phyloP scores from a whole-genome alignment of 2,329 filamentous ascomycete genomes.

The Decorospora gaudefroyi region DNA sequence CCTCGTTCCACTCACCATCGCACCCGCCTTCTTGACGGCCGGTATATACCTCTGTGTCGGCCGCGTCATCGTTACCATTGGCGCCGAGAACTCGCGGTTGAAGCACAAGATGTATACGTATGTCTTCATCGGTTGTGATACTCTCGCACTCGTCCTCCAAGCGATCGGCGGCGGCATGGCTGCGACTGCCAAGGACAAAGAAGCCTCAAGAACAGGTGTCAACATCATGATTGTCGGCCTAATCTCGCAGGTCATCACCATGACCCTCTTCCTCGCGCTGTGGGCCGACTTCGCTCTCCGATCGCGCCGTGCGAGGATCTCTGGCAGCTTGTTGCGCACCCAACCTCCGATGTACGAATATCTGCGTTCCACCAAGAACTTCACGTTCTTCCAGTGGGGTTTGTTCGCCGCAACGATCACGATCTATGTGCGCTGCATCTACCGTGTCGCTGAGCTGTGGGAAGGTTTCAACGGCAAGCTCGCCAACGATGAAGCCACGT shows the following conservation, averaged over 20 bases:
- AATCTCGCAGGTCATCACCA: conserved; percentile 58
- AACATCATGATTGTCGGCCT: conserved; percentile 62
- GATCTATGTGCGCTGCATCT: conserved; percentile 54
- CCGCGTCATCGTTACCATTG: conserved; percentile 59
- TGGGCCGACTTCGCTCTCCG: conserved; percentile 45
- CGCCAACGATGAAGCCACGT: conserved; percentile 54
- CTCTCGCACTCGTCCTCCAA: conserved; percentile 62
- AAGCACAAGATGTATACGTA: conserved; percentile 54
- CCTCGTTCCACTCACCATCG: conserved; percentile 60
- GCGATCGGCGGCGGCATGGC: conserved; percentile 61
- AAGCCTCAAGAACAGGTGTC: conserved; percentile 53
- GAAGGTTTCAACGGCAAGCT: conserved; percentile 51
- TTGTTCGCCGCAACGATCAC: conserved; percentile 49
- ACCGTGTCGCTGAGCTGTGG: conserved; percentile 54
- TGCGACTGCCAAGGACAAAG: conserved; percentile 51
- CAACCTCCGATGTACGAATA: conserved; percentile 30
- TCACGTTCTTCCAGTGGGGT: conserved; percentile 33
- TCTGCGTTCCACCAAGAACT: conserved; percentile 20
- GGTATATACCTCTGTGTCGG: conserved; percentile 60
- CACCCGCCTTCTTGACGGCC: conserved; percentile 59
- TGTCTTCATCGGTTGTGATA: conserved; percentile 62
- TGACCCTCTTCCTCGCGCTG: conserved; percentile 54
- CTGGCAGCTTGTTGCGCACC: conserved; percentile 21
- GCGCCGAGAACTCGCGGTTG: conserved; percentile 38
- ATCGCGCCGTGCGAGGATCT: conserved; percentile 20